Conservation (phyloP, 1,284 basidiomycete genomes). For the Moniliophthora roreri region DNA sequence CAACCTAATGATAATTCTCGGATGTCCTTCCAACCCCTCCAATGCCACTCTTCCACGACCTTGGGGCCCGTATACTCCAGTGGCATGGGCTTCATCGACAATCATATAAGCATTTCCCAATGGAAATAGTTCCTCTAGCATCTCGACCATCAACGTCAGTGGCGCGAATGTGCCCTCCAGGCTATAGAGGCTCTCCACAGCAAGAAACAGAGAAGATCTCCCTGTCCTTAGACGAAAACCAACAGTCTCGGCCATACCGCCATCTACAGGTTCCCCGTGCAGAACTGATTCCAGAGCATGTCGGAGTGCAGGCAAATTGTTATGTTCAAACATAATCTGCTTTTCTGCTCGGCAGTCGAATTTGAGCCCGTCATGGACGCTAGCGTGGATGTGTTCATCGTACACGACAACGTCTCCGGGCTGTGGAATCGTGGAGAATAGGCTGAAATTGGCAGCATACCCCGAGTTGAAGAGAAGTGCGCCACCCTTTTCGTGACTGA, state of each 20-base stretch:
- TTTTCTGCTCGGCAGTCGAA: conserved; percentile 52
- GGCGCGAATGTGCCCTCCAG: too few relatives aligned
- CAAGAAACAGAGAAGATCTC: conserved; percentile 54
- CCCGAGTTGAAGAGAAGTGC: conserved; percentile 94
- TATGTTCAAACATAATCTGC: conserved; percentile 68
- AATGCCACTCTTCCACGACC: conserved; percentile 71
- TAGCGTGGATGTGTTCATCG: conserved; percentile 91
- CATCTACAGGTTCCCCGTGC: not conserved
- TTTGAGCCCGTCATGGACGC: conserved; percentile 90
- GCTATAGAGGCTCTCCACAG: conserved; percentile 87
- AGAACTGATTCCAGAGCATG: conserved; percentile 6
- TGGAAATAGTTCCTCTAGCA: conserved; percentile 38
- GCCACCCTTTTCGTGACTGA: conserved; percentile 27
- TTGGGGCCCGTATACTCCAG: conserved; percentile 77
- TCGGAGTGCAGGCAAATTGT: conserved; percentile 54
- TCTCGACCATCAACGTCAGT: too few relatives aligned
- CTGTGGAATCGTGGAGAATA: conserved; percentile 86
- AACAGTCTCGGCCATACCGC: too few relatives aligned
- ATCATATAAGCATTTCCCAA: conserved; percentile 66
- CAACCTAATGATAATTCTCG: conserved; percentile 61
- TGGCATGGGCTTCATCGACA: conserved; percentile 90
- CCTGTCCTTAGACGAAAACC: conserved; percentile 27
- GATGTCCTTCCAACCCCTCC: conserved; percentile 53
- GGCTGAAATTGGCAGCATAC: conserved; percentile 90
- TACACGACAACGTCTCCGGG: conserved; percentile 77